Percentiles rank a stretch among this genome's conserved stretches.
Conservation (phyloP, 1,284 basidiomycete species). For the Pterulicium gracile region DNA sequence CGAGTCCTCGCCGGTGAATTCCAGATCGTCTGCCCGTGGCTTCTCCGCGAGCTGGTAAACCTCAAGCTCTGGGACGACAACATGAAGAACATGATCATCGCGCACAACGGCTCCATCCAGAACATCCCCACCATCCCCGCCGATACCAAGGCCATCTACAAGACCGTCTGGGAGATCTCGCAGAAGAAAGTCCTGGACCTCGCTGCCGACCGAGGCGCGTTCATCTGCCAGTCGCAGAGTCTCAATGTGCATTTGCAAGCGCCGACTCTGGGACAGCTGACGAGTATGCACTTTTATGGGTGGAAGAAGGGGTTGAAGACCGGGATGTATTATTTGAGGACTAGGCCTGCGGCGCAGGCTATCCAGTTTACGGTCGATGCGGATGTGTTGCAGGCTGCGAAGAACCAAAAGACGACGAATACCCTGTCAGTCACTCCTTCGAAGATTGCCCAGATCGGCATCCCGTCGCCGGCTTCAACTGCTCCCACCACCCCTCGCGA, state of each 20-base stretch:
- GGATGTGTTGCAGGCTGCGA: conserved; percentile 66
- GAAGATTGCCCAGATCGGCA: conserved; percentile 9
- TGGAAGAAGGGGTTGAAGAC: conserved; percentile 99
- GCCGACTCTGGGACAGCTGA: conserved; percentile 90
- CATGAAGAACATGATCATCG: conserved; percentile 99
- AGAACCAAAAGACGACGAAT: conserved; percentile 34
- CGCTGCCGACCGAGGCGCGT: conserved; percentile 96
- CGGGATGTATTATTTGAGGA: conserved; percentile 95
- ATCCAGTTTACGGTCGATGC: conserved; percentile 98
- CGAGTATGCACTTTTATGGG: conserved; percentile 99
- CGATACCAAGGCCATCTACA: conserved; percentile 93
- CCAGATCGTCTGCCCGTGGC: conserved; percentile 98
- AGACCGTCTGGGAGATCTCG: conserved; percentile 98
- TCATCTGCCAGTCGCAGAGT: conserved; percentile 91
- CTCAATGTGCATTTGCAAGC: conserved; percentile 91
- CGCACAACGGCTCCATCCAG: conserved; percentile 93
- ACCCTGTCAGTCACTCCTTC: conserved; percentile 10
- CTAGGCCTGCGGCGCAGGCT: conserved; percentile 88
- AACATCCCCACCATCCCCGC: conserved; percentile 81
- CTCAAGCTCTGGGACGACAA: conserved; percentile 94
- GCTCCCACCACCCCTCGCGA: conserved; percentile 9
- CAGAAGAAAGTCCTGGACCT: conserved; percentile 99
- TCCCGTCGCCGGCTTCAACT: conserved; percentile 12
- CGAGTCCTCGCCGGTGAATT: conserved; percentile 99
- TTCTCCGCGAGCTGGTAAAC: conserved; percentile 93